phyloP scores from a whole-genome alignment of 257 asterid species.

The Ligustrum vulgare region DNA sequence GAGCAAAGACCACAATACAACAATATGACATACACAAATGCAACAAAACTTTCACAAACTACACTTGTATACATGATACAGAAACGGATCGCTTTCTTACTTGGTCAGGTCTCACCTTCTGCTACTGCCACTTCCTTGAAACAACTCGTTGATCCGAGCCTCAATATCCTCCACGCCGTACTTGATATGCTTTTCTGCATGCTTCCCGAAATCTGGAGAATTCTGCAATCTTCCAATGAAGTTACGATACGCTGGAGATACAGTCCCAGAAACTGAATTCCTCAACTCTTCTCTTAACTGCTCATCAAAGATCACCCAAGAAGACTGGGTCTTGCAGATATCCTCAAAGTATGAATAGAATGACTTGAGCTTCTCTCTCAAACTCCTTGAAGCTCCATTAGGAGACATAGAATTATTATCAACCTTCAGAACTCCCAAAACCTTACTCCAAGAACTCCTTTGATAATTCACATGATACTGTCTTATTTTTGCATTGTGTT shows the following conservation, averaged over 20 bases:
- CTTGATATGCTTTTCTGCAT: conserved; percentile 71
- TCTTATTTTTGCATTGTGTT: conserved; percentile 71
- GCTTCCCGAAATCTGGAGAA: conserved; percentile 52
- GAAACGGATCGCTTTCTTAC: conserved; percentile 32
- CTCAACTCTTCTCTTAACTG: conserved; percentile 75
- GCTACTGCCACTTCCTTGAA: conserved; percentile 55
- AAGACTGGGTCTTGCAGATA: conserved; percentile 58
- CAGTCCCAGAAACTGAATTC: conserved; percentile 50
- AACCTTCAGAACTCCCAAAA: conserved; percentile 65
- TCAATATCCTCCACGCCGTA: conserved; percentile 71
- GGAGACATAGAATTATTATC: conserved; percentile 62
- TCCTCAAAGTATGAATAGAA: conserved; percentile 82
- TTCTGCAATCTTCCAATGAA: conserved; percentile 61
- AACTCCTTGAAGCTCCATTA: conserved; percentile 48
- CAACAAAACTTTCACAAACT: conserved; percentile 26
- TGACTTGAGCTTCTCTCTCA: conserved; percentile 76
- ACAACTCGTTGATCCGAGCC: conserved; percentile 64
- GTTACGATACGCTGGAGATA: conserved; percentile 64
- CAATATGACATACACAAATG: conserved; percentile 9
- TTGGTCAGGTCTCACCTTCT: conserved; percentile 50
- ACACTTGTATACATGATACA: conserved; percentile 36
- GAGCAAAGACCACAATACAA: conserved; percentile 16
- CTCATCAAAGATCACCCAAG: conserved; percentile 83
- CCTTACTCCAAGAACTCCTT: conserved; percentile 89
- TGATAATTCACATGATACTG: conserved; percentile 84